phyloP scores from a whole-genome alignment of 169 alveolate species.

The Besnoitia besnoiti region DNA sequence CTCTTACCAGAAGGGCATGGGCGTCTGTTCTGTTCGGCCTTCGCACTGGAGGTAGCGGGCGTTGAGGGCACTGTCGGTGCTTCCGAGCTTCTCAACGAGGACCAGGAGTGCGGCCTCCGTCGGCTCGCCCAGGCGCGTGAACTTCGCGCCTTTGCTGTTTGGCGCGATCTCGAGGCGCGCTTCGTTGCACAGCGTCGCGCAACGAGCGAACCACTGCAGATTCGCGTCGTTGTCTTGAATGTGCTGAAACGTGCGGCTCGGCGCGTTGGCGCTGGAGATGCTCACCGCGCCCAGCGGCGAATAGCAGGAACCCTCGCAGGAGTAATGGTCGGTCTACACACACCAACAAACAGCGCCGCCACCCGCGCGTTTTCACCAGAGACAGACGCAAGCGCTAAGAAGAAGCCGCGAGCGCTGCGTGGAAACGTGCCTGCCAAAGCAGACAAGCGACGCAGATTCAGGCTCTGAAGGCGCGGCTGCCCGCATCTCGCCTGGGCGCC shows the following conservation, averaged over 20 bases:
- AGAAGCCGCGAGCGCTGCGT: background rate
- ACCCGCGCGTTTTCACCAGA: background rate
- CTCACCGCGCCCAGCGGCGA: slow-evolving; percentile 75
- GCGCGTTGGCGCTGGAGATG: slow-evolving; percentile 54
- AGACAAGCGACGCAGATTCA: too few species aligned
- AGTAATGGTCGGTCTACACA: slow-evolving; percentile 67
- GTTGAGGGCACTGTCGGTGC: slow-evolving; percentile 73
- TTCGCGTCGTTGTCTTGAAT: slow-evolving; percentile 59
- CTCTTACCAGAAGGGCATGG: slow-evolving; percentile 66
- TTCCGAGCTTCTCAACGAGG: slow-evolving; percentile 74
- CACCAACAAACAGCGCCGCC: background rate
- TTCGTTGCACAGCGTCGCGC: slow-evolving; percentile 79
- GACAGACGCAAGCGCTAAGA: slow-evolving; percentile 78
- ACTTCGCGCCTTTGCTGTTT: slow-evolving; percentile 63
- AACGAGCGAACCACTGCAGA: slow-evolving; percentile 73
- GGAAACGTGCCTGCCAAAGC: background rate
- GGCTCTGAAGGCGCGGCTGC: too few species aligned
- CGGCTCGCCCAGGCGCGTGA: slow-evolving; percentile 84
- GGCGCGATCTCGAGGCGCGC: slow-evolving; percentile 67
- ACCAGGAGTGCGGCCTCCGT: slow-evolving; percentile 86
- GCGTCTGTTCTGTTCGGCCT: slow-evolving; percentile 13
- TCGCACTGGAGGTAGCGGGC: slow-evolving; percentile 56
- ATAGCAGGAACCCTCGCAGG: slow-evolving; percentile 80
- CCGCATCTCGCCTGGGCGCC: too few species aligned
- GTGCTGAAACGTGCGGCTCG: slow-evolving; percentile 67